These are phyloP conservation scores for Cryptosporidium canis DNA, from an alignment of 169 alveolate genomes.

Conservation along the genomic window DNA sequence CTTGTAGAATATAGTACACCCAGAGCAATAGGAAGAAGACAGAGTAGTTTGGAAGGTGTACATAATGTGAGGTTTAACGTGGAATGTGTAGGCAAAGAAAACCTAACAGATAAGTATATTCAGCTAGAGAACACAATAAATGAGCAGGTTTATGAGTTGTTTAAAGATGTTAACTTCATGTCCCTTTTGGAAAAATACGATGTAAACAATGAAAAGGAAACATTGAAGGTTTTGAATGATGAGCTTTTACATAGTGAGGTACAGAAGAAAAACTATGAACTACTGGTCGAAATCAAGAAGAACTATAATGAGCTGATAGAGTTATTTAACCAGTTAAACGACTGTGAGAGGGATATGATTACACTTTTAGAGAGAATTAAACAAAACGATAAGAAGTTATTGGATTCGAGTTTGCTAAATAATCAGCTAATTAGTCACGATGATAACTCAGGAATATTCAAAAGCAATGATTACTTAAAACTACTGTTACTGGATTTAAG, in stretches of 20 bases:
- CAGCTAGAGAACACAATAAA: conserved; percentile 7
- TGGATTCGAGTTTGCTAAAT: conserved; percentile 2
- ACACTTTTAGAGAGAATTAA: conserved; percentile 1
- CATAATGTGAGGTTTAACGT: background rate
- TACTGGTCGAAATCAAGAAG: background rate
- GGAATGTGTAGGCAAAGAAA: background rate
- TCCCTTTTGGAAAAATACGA: conserved; percentile 28
- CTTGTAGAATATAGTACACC: conserved; percentile 8
- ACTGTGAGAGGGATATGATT: background rate
- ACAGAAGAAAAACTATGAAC: conserved; percentile 15
- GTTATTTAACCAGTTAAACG: background rate
- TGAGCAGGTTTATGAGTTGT: background rate
- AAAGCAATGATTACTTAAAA: conserved; percentile 35
- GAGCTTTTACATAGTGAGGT: background rate
- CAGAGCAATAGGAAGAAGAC: background rate
- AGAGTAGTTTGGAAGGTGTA: background rate
- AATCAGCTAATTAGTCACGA: conserved; percentile 27
- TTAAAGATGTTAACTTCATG: conserved; percentile 5
- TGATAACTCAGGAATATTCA: conserved; percentile 1
- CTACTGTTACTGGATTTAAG: conserved; percentile 20
- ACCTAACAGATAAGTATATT: conserved; percentile 8
- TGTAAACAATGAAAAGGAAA: background rate
- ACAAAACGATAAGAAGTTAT: conserved; percentile 25
- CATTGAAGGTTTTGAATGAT: background rate
- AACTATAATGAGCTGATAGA: background rate